A percentile compares a stretch with the other conserved stretches of the same genome.
Conservation (phyloP, 495 filamentous ascomycete genomes). For the Parathielavia hyrcaniae region DNA sequence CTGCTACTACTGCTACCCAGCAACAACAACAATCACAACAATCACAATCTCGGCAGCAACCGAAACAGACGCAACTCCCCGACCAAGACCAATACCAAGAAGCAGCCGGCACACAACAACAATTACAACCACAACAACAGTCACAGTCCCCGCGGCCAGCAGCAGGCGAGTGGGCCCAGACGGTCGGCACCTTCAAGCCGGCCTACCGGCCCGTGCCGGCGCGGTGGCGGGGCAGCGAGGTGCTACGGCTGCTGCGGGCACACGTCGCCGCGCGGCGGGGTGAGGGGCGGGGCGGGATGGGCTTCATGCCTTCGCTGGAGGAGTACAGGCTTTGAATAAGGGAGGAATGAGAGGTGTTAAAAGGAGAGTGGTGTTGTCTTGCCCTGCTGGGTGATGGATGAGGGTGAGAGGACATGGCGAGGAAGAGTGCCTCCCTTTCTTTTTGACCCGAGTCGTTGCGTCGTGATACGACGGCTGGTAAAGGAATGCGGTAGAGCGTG, state of each 20-base stretch:
- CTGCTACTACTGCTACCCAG: conserved; percentile 15
- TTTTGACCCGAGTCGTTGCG: too few relatives aligned
- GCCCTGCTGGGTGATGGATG: too few relatives aligned
- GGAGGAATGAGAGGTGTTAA: background rate
- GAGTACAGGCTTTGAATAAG: conserved; percentile 14
- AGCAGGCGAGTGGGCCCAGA: conserved; percentile 97
- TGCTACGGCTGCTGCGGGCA: conserved; percentile 65
- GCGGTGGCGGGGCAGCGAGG: conserved; percentile 76
- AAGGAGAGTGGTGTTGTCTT: background rate
- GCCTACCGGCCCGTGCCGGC: conserved; percentile 83
- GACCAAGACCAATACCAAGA: conserved; percentile 13
- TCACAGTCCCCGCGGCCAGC: conserved; percentile 29
- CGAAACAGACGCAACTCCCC: too few relatives aligned
- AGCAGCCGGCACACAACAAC: conserved; percentile 7
- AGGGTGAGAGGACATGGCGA: too few relatives aligned
- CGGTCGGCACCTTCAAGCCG: conserved; percentile 86
- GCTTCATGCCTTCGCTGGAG: conserved; percentile 43
- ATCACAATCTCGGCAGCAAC: background rate
- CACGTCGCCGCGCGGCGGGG: conserved; percentile 56
- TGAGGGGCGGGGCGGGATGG: conserved; percentile 38
- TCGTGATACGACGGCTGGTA: too few relatives aligned
- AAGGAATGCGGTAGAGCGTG: too few relatives aligned
- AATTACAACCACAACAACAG: too few relatives aligned
- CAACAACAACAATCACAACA: background rate
- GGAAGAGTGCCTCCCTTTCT: too few relatives aligned